Evolutionary conservation across 768 basidiomycete species (phyloP), one percentile per base, ranked within the genome.

Genomic region (Suillus subaureus): DNA sequence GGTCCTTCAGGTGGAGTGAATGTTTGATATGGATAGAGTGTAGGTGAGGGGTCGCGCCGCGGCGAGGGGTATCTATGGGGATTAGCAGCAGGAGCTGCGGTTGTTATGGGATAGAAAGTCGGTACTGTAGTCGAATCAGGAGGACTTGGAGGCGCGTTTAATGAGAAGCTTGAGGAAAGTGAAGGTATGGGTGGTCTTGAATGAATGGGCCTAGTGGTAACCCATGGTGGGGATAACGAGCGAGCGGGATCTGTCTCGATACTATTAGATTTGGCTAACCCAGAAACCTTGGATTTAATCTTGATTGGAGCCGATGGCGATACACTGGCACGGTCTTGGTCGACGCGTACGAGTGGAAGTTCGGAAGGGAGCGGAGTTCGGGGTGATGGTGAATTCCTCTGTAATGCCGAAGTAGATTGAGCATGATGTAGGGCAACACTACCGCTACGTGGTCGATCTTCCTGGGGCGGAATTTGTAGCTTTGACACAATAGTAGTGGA

Each of bases 221-320:
- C 72, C 71, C 69, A 74, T 49, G 77, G 68, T 13, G 78, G 72
- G 13, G 76, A 74, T n/a, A 70, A 31, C n/a, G 76, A 81, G 63
- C 81, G 77, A 31, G 80, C 74, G 0, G 79, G 75, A n/a, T 60
- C 58, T 60, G 71, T 72, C 21, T 37, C 68, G 7, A 52, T 40
- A 39, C n/a, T 69, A 6, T 63, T 66, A 61, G 70, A 33, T 71
- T 77, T 86, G 26, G 80, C 84, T 52, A 87, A 67, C 43, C 78
- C 74, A 0, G 89, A 83, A 31, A 91, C 81, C 71, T 86, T 91
- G 23, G 90, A 85, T 75, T 84, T 90, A 67, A 92, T 83, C 71
- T 79, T 81, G 67, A 76, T 61, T n/a, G 74, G 71, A 31, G 73
- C 70, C 2, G 73, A 43, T 16, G 63, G 61, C 2, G 67, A 62